A percentile compares a stretch with the other conserved stretches of the same genome.
Conservation (phyloP, 345 rosid species). For the Brassica napus region DNA sequence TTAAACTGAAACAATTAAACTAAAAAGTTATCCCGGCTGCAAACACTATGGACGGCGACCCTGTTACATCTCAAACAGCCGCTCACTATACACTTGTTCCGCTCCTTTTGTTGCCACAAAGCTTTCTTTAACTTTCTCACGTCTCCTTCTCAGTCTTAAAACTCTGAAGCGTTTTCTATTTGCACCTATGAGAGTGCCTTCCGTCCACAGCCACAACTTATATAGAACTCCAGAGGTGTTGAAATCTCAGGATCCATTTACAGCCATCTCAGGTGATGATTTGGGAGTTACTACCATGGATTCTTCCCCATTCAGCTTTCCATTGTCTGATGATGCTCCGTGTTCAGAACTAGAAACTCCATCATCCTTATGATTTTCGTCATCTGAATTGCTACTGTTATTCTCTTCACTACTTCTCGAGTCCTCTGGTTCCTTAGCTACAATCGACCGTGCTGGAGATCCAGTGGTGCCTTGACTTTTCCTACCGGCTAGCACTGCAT, state of each 20-base stretch:
- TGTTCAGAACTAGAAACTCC: slow-evolving; percentile 66
- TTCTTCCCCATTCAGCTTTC: slow-evolving; percentile 59
- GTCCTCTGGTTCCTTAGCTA: slow-evolving; percentile 36
- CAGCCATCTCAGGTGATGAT: slow-evolving; percentile 89
- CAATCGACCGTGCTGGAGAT: slow-evolving; percentile 23
- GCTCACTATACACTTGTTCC: slow-evolving; percentile 35
- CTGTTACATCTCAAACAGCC: slow-evolving; percentile 38
- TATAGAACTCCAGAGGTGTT: slow-evolving; percentile 28
- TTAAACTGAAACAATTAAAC: neutral
- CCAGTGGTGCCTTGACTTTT: slow-evolving; percentile 44
- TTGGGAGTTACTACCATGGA: slow-evolving; percentile 60
- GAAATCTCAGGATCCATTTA: slow-evolving; percentile 75
- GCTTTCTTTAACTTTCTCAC: slow-evolving; percentile 32
- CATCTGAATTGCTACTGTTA: slow-evolving; percentile 46
- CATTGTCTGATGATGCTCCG: slow-evolving; percentile 38
- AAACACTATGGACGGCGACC: slow-evolving; percentile 32
- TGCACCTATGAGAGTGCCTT: slow-evolving; percentile 32
- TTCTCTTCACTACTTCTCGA: slow-evolving; percentile 43
- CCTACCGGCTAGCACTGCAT: slow-evolving; percentile 75
- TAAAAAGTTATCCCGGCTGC: slow-evolving; percentile 4
- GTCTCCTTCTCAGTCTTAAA: slow-evolving; percentile 25
- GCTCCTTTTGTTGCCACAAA: slow-evolving; percentile 20
- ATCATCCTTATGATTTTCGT: slow-evolving; percentile 58
- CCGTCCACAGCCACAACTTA: slow-evolving; percentile 27
- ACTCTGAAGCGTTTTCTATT: slow-evolving; percentile 11